A percentile compares a stretch with the other conserved stretches of the same genome.
These are phyloP conservation scores for Mycosphaerella sp. DNA, from an alignment of 2,329 filamentous ascomycete species.

Conservation along the genomic window DNA sequence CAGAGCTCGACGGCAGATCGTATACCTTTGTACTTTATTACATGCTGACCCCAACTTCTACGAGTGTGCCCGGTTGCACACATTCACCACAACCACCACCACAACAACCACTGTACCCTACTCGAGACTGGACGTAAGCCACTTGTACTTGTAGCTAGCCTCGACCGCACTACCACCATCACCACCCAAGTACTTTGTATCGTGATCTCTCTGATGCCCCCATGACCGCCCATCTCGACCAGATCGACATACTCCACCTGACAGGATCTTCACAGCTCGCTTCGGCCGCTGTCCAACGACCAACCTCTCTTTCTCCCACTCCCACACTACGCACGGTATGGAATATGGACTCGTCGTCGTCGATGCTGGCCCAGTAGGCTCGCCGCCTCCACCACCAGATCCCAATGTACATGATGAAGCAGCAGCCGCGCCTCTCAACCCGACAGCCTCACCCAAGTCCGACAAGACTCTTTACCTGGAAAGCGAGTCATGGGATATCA, in stretches of 20 bases:
- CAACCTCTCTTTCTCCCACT: background rate
- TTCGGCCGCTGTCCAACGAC: background rate
- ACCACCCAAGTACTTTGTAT: background rate
- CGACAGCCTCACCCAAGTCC: slow-evolving; percentile 16
- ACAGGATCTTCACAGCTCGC: background rate
- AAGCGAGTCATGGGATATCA: slow-evolving; percentile 56
- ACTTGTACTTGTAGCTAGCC: background rate
- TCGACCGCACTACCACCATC: background rate
- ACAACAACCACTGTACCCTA: background rate
- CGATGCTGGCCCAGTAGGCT: slow-evolving; percentile 4
- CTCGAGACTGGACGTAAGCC: too few relatives aligned
- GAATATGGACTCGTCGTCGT: slow-evolving; percentile 23
- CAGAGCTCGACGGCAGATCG: too few relatives aligned
- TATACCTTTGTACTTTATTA: too few relatives aligned
- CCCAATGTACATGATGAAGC: slow-evolving; percentile 24
- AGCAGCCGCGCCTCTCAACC: slow-evolving; percentile 15
- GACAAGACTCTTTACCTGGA: slow-evolving; percentile 29
- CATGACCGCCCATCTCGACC: background rate
- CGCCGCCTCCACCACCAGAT: slow-evolving; percentile 26
- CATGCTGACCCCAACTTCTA: too few relatives aligned
- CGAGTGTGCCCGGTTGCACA: background rate
- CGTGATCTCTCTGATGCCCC: background rate
- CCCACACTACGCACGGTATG: slow-evolving; percentile 16
- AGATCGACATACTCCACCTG: background rate
- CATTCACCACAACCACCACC: background rate